Percentiles rank a stretch among this genome's conserved stretches.
Conservation (phyloP, 2,329 filamentous ascomycete genomes). For the Colletotrichum graminicola region DNA sequence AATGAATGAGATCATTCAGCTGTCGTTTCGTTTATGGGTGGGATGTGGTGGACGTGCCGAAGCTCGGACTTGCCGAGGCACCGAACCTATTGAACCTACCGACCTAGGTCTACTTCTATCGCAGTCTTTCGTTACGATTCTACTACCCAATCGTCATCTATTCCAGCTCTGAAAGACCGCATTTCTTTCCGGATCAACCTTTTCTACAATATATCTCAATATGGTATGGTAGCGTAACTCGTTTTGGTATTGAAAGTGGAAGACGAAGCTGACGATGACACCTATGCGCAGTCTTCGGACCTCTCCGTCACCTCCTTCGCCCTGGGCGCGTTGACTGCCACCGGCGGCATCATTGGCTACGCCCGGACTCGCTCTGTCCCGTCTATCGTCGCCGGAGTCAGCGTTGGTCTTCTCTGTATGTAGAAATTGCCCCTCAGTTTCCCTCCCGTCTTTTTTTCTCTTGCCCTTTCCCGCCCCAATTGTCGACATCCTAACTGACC, state of each 20-base stretch:
- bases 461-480: no score
- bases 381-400: conserved; percentile 85
- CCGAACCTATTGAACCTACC: conserved; percentile 24
- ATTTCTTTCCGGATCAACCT: background rate
- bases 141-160: background rate
- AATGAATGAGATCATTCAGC: conserved; percentile 41
- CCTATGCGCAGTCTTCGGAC: conserved; percentile 47
- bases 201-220: background rate
- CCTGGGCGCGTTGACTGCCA: conserved; percentile 84
- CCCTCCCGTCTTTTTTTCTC: background rate
- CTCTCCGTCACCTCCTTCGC: conserved; percentile 77
- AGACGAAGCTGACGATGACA: conserved; percentile 22
- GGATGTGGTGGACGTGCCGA: conserved; percentile 20
- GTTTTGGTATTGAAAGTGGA: background rate
- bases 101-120: conserved; percentile 17
- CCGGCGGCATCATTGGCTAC: conserved; percentile 90
- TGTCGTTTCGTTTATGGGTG: conserved; percentile 1
- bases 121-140: conserved; percentile 11
- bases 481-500: background rate
- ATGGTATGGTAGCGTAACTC: conserved; percentile 24
- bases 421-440: conserved; percentile 25
- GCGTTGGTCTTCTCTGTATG: conserved; percentile 78
- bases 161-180: background rate
- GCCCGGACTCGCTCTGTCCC: conserved; percentile 86
- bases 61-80: conserved; percentile 32